phyloP scores from a whole-genome alignment of 2,329 filamentous ascomycete genomes.

The Cladophialophora chaetospira region DNA sequence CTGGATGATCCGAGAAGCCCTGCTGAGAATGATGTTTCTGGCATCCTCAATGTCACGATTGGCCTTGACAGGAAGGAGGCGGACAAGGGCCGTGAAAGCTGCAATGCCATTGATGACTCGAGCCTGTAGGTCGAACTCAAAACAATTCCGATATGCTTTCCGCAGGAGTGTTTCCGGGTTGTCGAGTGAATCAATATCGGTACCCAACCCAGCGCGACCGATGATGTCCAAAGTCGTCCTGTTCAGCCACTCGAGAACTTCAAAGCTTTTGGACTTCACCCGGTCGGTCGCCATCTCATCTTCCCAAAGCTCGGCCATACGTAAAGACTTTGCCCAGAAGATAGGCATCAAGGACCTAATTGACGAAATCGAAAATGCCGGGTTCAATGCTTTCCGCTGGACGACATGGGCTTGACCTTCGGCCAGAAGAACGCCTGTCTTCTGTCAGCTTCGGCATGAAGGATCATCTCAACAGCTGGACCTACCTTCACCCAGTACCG shows the following conservation, averaged over 20 bases:
- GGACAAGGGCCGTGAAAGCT: slow-evolving; percentile 48
- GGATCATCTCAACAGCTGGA: too few relatives aligned
- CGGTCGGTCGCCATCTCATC: slow-evolving; percentile 38
- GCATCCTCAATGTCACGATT: slow-evolving; percentile 45
- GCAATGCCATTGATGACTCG: slow-evolving; percentile 46
- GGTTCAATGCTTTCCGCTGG: slow-evolving; percentile 45
- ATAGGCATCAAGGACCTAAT: slow-evolving; percentile 43
- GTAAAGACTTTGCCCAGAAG: slow-evolving; percentile 47
- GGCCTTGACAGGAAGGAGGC: slow-evolving; percentile 44
- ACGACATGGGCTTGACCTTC: slow-evolving; percentile 47
- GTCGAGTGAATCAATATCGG: slow-evolving; percentile 45
- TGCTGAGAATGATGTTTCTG: slow-evolving; percentile 42
- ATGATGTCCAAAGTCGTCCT: slow-evolving; percentile 50
- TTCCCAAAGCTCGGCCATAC: slow-evolving; percentile 48
- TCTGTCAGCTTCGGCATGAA: neutral
- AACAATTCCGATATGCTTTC: slow-evolving; percentile 39
- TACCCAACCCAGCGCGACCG: slow-evolving; percentile 46
- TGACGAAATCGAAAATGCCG: slow-evolving; percentile 44
- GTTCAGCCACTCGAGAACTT: slow-evolving; percentile 49
- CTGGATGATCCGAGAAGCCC: slow-evolving; percentile 43
- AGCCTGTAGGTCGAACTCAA: slow-evolving; percentile 42
- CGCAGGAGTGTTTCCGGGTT: slow-evolving; percentile 42
- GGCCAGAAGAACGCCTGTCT: slow-evolving; percentile 44
- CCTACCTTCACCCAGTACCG: slow-evolving; percentile 44
- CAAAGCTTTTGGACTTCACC: slow-evolving; percentile 39